Percentiles rank a stretch among this genome's conserved stretches.
Evolutionary conservation across 1,284 basidiomycete species (phyloP).

Genomic region (Coniferiporia weirii): DNA sequence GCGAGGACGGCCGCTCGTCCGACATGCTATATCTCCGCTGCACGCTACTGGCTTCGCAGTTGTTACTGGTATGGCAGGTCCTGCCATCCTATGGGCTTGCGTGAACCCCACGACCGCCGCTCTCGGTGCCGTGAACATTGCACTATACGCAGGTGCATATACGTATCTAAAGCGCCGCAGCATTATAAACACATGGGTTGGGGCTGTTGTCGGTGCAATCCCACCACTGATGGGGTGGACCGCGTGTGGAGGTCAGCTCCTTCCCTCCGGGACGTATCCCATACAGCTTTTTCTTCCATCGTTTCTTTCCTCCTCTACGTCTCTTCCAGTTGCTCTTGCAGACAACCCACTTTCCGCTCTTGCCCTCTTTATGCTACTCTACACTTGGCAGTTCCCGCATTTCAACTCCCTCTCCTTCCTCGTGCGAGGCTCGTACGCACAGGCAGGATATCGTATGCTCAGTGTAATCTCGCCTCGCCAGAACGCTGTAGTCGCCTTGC

Average conservation of each 20-base stretch:
- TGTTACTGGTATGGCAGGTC: conserved; percentile 72
- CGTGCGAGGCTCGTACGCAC: conserved; percentile 84
- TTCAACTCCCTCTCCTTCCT: conserved; percentile 94
- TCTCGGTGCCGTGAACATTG: conserved; percentile 82
- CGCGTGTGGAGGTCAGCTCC: conserved; percentile 80
- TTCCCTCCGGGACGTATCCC: conserved; percentile 58
- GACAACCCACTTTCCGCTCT: conserved; percentile 77
- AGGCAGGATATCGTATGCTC: conserved; percentile 94
- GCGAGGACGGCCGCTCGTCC: conserved; percentile 83
- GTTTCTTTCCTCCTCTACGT: conserved; percentile 32
- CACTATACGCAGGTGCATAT: conserved; percentile 88
- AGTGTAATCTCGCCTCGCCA: conserved; percentile 74
- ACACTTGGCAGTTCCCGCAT: conserved; percentile 98
- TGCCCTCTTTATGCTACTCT: conserved; percentile 78
- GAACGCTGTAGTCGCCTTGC: conserved; percentile 82
- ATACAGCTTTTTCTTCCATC: conserved; percentile 54
- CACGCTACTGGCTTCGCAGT: conserved; percentile 83
- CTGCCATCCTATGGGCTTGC: conserved; percentile 75
- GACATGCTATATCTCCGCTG: conserved; percentile 73
- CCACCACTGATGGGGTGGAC: conserved; percentile 99
- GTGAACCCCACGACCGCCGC: conserved; percentile 86
- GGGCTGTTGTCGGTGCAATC: conserved; percentile 86
- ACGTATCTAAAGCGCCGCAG: conserved; percentile 92
- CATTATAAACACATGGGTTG: conserved; percentile 94
- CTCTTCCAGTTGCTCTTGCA: conserved; percentile 36